Evolutionary conservation across 1,139 yeast species (phyloP), one percentile per base, ranked within the genome.

Genomic region (Yamadazyma diospyri): DNA sequence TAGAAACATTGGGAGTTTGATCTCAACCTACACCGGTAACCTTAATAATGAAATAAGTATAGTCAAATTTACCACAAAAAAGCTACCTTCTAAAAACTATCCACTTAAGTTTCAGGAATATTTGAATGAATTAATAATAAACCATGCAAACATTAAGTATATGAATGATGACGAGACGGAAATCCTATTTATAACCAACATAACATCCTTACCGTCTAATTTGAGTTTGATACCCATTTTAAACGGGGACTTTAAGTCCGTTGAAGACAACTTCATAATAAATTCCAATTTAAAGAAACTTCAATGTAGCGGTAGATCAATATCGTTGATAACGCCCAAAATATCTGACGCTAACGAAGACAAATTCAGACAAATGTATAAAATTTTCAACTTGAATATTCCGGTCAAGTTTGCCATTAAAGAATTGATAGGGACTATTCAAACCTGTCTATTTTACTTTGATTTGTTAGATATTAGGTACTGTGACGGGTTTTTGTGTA

Each of bases 11-110:
- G 79, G 86, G 22, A 69, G 81, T 0, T 70, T 84, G 6, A 81
- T 89, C 16, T 77, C 92, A 1, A 77, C 94, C 0, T 92, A 75
- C 51, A 89, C 97, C 0, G 97, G 97, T 2, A 85, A 87, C 50
- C 57, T 74, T 7, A 66, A 67, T 17, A 85, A 87, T 45, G 61
- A 63, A 26, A 72, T 87, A 1, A 57, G 67, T 6, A 94, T 81
- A 2, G 72, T 76, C 11, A 72, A 75, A 39, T 68, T 92, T 23
- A 70, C 73, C 12, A 60, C 75, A 1, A 52, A 81, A 8, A 84
- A 84, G 22, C 64, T 69, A 33, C 76, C 78, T 27, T 59, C 72
- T 0, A 57, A 60, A 29, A 51, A 54, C 4, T 86, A 94, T 78
- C 84, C 94, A 0, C 43, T 59, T 1, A 57, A 64, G 18, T 72